Evolutionary conservation across 1,284 basidiomycete genomes (phyloP), one percentile per base, ranked within the genome.

Genomic region (Ceratobasidium theobromae): DNA sequence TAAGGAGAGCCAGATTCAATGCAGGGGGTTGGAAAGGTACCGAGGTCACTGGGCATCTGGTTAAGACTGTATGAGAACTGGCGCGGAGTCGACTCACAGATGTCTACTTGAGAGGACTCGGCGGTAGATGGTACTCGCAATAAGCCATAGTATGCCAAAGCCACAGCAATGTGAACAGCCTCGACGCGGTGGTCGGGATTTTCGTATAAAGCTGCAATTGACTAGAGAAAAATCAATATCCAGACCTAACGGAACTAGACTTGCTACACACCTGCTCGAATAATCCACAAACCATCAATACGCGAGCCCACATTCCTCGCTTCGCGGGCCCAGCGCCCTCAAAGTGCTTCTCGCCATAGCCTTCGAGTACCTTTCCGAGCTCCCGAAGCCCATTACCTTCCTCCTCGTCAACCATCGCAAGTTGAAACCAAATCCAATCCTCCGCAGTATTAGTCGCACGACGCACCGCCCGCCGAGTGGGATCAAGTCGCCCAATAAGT

Each of bases 341-440:
- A 75, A 98, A 98, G 75, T 98, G 93, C 30, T 87, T 83, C 74
- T 94, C 92, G 5, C 95, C 95, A 73, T 94, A 96, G 69, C 88
- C 90, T 49, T 92, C 79, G 16, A 99, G 80, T 57, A 94, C 87
- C 62, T 89, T 86, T 0, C 87, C 86, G 1, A 99, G 80, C 35
- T 90, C 89, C 32, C 87, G 83, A 28, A 98, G 81, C 16, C 93
- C 92, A 65, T 89, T 85, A 68, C 87, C 86, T 69, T 88, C 88
- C 38, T 88, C 87, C 71, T 90, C 90, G 70, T 89, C 88, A 16
- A 87, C 87, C 89, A 98, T 89, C 16, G 86, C 84, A 18, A 99
- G 83, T 79, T 99, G 96, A 79, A 97, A 86, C 96, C 96, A 99
- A 38, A 98, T 81, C 96, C 97, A 99, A 76, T 98, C 96, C 75